Percentiles rank a stretch among this genome's conserved stretches.
Conservation (phyloP, 805 yeast genomes). For the Starmerella khaoyaiensis region DNA sequence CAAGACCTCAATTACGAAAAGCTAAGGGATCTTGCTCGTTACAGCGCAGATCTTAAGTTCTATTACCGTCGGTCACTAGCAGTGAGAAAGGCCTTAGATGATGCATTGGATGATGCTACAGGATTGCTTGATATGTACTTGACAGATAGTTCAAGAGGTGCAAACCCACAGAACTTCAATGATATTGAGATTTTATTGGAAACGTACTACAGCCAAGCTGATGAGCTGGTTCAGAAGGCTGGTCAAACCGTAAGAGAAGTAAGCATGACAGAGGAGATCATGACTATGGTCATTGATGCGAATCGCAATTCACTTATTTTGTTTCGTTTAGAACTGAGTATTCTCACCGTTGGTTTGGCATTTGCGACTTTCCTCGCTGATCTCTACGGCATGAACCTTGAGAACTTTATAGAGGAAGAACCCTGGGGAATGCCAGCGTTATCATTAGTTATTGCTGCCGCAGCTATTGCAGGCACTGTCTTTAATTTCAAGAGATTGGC, state of each 20-base stretch:
- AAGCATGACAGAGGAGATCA: constrained; percentile 83
- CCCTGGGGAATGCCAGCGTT: constrained; percentile 53
- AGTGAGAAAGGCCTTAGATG: constrained; percentile 72
- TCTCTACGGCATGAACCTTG: constrained; percentile 88
- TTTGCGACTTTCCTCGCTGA: constrained; percentile 79
- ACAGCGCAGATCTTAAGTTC: constrained; percentile 55
- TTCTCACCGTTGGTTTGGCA: constrained; percentile 73
- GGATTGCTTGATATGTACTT: constrained; percentile 71
- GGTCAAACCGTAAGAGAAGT: constrained; percentile 73
- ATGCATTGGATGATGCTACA: constrained; percentile 73
- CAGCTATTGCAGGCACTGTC: constrained; percentile 36
- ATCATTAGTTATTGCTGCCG: constrained; percentile 32
- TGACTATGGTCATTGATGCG: constrained; percentile 80
- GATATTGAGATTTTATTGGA: constrained; percentile 82
- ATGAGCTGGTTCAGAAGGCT: constrained; percentile 84
- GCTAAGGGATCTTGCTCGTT: constrained; percentile 56
- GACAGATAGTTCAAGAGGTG: constrained; percentile 31
- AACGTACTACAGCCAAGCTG: constrained; percentile 81
- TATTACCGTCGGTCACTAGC: constrained; percentile 65
- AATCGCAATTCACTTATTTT: constrained; percentile 83
- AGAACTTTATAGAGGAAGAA: constrained; percentile 78
- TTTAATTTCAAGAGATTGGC: constrained; percentile 46
- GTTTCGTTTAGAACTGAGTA: constrained; percentile 67
- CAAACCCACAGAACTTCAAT: constrained; percentile 25
- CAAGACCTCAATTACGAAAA: constrained; percentile 65